These are phyloP conservation scores for Solanum sparsipilum DNA, from an alignment of 257 asterid genomes.

Conservation along the genomic window DNA sequence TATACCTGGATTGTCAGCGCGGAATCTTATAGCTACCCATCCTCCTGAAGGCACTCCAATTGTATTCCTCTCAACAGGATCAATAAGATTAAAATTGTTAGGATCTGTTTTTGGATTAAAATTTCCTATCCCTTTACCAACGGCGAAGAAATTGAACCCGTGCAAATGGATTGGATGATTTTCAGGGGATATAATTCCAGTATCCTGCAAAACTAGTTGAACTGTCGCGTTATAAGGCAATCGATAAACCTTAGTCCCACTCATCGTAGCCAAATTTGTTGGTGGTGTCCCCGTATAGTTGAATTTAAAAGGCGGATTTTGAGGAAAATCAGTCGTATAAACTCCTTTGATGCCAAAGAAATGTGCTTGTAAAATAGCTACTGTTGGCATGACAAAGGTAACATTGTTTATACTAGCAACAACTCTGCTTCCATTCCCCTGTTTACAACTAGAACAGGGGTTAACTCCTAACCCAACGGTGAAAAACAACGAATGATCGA, in stretches of 20 bases:
- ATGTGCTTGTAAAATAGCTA: constrained; percentile 48
- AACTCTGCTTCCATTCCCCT: constrained; percentile 40
- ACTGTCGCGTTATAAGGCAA: constrained; percentile 41
- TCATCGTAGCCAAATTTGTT: constrained; percentile 11
- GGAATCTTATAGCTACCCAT: constrained; percentile 59
- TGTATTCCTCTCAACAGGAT: constrained; percentile 66
- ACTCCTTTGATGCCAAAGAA: constrained; percentile 41
- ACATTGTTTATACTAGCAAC: constrained; percentile 47
- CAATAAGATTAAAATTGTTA: constrained; percentile 40
- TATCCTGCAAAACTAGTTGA: constrained; percentile 44
- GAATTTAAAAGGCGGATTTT: constrained; percentile 31
- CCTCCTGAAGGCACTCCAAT: constrained; percentile 60
- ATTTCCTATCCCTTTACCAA: constrained; percentile 47
- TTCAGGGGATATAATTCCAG: constrained; percentile 44
- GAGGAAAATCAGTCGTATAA: constrained; percentile 53
- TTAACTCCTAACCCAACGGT: constrained; percentile 45
- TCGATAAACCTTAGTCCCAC: constrained; percentile 42
- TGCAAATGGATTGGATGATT: constrained; percentile 59
- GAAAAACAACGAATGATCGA: constrained; percentile 41
- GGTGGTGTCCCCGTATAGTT: constrained; percentile 43
- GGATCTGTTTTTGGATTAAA: constrained; percentile 38
- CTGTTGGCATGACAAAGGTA: constrained; percentile 51
- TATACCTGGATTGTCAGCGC: constrained; percentile 56
- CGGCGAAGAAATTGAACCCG: constrained; percentile 53
- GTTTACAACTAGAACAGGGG: constrained; percentile 42